These are phyloP conservation scores for Cylindrodendrum hubeiense DNA, from an alignment of 2,329 filamentous ascomycete genomes.

Conservation along the genomic window DNA sequence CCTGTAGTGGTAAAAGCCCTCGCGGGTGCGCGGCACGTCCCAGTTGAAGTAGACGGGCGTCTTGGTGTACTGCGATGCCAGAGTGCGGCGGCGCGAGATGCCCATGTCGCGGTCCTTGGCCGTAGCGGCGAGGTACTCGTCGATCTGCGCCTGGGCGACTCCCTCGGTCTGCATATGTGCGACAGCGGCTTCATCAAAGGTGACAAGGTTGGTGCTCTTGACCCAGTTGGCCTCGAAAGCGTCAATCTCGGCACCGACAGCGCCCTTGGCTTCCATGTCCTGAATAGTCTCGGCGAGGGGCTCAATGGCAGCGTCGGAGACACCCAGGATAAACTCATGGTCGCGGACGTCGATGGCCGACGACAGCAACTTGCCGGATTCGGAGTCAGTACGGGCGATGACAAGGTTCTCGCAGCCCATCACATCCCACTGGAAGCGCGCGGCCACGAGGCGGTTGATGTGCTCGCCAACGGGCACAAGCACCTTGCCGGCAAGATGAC, in stretches of 20 bases:
- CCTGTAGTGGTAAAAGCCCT: slow-evolving; percentile 93
- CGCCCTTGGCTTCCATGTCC: slow-evolving; percentile 86
- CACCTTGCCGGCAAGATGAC: slow-evolving; percentile 95
- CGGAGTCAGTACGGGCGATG: slow-evolving; percentile 94
- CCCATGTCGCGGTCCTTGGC: slow-evolving; percentile 78
- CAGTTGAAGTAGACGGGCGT: slow-evolving; percentile 85
- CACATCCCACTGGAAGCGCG: slow-evolving; percentile 97
- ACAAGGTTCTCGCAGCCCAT: slow-evolving; percentile 97
- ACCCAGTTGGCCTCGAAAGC: slow-evolving; percentile 90
- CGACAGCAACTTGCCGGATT: slow-evolving; percentile 90
- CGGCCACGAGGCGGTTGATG: slow-evolving; percentile 92
- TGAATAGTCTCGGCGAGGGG: slow-evolving; percentile 91
- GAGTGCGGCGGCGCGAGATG: slow-evolving; percentile 79
- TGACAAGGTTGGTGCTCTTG: slow-evolving; percentile 84
- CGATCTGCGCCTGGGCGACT: slow-evolving; percentile 72
- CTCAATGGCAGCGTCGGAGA: slow-evolving; percentile 79
- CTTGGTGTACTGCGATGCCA: slow-evolving; percentile 77
- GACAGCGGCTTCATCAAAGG: slow-evolving; percentile 91
- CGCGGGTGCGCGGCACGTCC: slow-evolving; percentile 91
- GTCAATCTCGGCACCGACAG: slow-evolving; percentile 84
- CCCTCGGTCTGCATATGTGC: slow-evolving; percentile 78
- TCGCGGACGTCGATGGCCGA: slow-evolving; percentile 94
- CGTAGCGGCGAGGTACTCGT: slow-evolving; percentile 75
- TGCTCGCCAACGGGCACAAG: slow-evolving; percentile 94
- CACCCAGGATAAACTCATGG: slow-evolving; percentile 95